These are phyloP conservation scores for Nicotiana rustica DNA, from an alignment of 305 asterid genomes.

Conservation along the genomic window DNA sequence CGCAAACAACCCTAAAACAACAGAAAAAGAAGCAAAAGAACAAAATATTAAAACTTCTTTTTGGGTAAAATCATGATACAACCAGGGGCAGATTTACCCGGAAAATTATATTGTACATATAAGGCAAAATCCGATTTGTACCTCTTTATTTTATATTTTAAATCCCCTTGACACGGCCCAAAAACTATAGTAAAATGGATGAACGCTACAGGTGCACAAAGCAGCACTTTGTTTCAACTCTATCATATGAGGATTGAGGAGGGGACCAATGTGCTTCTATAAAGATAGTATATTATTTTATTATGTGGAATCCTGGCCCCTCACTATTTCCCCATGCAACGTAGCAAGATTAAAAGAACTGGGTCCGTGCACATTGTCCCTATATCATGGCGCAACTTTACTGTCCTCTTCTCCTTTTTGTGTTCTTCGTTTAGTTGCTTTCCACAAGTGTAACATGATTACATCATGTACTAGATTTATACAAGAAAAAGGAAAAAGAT, in stretches of 20 bases:
- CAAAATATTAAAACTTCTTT: not conserved
- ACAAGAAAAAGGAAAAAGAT: not conserved
- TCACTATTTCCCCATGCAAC: slow-evolving; percentile 33
- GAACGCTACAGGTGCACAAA: not conserved
- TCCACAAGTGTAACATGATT: slow-evolving; percentile 40
- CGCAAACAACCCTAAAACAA: not conserved
- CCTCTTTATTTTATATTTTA: too few relatives aligned
- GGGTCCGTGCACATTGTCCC: slow-evolving; percentile 42
- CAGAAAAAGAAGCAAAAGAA: too few relatives aligned
- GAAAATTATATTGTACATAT: too few relatives aligned
- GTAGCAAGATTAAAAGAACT: slow-evolving; percentile 36
- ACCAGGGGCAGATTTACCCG: too few relatives aligned
- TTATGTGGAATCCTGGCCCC: slow-evolving; percentile 48
- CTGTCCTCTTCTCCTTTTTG: slow-evolving; percentile 43
- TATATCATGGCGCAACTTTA: slow-evolving; percentile 39
- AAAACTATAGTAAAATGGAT: not conserved
- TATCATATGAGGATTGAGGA: slow-evolving; percentile 42
- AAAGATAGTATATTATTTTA: slow-evolving; percentile 35
- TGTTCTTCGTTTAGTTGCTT: slow-evolving; percentile 52
- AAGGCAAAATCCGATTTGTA: too few relatives aligned
- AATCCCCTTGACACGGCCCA: too few relatives aligned
- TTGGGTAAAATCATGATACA: not conserved
- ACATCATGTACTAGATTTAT: slow-evolving; percentile 31
- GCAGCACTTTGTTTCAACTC: not conserved
- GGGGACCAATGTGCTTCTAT: slow-evolving; percentile 62